Evolutionary conservation across 441 rosid species (phyloP).

Genomic region (Capsella rubella): DNA sequence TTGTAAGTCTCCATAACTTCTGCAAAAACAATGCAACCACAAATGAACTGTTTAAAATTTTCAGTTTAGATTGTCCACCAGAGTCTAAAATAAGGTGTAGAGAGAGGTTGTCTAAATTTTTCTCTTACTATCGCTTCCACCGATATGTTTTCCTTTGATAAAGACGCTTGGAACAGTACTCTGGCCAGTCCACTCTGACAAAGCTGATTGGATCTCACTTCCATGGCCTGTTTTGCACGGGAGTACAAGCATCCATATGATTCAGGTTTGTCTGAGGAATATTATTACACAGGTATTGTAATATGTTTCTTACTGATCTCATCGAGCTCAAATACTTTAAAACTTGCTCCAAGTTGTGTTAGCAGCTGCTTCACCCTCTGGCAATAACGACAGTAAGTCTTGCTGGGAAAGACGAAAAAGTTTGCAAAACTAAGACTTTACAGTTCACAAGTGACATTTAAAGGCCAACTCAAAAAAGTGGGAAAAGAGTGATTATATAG

Average conservation of each 20-base stretch:
- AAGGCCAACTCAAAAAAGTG: too few species aligned
- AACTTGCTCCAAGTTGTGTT: constrained; percentile 67
- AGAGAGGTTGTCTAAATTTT: neutral
- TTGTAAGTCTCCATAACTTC: constrained; percentile 60
- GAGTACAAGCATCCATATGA: neutral
- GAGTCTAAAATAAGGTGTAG: neutral
- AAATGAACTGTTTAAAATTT: neutral
- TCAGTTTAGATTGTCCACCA: too few species aligned
- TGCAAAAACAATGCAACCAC: constrained; percentile 39
- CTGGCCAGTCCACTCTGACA: constrained; percentile 65
- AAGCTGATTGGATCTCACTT: constrained; percentile 60
- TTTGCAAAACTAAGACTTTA: too few species aligned
- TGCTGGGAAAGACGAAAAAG: constrained; percentile 23
- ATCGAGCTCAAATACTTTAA: constrained; percentile 67
- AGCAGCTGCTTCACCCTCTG: constrained; percentile 75
- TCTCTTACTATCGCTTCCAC: constrained; percentile 73
- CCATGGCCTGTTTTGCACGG: constrained; percentile 56
- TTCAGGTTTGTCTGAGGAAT: too few species aligned
- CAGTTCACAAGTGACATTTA: too few species aligned
- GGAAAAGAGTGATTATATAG: too few species aligned
- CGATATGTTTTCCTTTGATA: constrained; percentile 67
- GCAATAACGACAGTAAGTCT: constrained; percentile 82
- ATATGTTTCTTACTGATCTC: constrained; percentile 53
- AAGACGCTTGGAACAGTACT: constrained; percentile 76
- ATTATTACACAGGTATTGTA: neutral